Evolutionary conservation across 352 stramenopile species (phyloP).

Genomic region (Elongisporangium undulatum): DNA sequence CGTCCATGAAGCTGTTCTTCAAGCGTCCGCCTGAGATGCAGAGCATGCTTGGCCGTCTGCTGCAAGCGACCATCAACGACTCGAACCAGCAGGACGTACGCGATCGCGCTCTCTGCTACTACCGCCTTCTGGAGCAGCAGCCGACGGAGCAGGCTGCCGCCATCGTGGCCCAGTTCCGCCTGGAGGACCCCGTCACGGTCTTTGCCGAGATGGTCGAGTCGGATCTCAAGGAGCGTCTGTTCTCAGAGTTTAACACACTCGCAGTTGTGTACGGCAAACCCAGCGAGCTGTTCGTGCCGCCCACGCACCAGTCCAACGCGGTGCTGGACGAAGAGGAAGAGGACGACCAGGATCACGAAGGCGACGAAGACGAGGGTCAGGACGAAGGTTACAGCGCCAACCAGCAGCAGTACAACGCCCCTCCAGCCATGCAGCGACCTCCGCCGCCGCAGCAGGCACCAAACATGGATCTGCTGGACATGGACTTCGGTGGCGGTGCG

Average conservation of each 20-base stretch:
- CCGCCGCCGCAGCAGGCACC: constrained; percentile 11
- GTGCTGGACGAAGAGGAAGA: constrained; percentile 32
- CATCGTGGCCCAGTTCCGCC: constrained; percentile 82
- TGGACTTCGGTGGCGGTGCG: constrained; percentile 56
- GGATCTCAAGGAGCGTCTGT: constrained; percentile 85
- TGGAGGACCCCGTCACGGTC: constrained; percentile 78
- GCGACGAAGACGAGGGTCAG: constrained; percentile 22
- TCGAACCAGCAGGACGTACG: constrained; percentile 94
- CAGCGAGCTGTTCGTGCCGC: constrained; percentile 93
- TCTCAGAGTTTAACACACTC: constrained; percentile 98
- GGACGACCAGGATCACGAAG: constrained; percentile 47
- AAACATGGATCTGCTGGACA: constrained; percentile 68
- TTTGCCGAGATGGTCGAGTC: constrained; percentile 83
- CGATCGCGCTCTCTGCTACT: constrained; percentile 97
- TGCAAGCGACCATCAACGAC: constrained; percentile 94
- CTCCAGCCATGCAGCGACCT: constrained; percentile 12
- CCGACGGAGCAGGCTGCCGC: constrained; percentile 85
- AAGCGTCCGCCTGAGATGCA: constrained; percentile 97
- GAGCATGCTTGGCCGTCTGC: constrained; percentile 94
- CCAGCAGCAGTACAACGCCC: constrained; percentile 42
- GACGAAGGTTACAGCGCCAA: constrained; percentile 28
- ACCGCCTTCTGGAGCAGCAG: constrained; percentile 93
- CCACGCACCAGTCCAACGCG: constrained; percentile 46
- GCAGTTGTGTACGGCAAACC: constrained; percentile 96
- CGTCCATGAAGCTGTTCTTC: constrained; percentile 98